Conservation (phyloP, 2,329 filamentous ascomycete genomes). For the Pseudonectria foliicola region DNA sequence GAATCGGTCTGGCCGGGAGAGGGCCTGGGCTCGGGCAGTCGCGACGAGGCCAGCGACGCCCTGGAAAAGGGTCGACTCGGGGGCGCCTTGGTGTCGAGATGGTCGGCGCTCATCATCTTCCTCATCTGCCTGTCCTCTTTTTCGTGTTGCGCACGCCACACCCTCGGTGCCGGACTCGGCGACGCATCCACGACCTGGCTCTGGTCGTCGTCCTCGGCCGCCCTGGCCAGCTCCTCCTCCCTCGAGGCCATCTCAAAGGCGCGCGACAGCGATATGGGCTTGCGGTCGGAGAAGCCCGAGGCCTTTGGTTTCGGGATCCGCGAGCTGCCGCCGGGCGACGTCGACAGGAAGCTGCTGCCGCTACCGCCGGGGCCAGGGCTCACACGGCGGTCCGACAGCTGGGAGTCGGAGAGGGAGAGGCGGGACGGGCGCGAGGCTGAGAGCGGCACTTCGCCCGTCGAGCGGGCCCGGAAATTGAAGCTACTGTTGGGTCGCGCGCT, state of each 20-base stretch:
- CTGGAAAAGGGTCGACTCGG: constrained; percentile 17
- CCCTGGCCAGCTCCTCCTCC: constrained; percentile 16
- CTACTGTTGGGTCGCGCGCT: constrained; percentile 9
- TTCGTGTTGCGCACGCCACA: constrained; percentile 31
- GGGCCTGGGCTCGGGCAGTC: constrained; percentile 10
- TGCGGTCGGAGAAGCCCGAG: constrained; percentile 21
- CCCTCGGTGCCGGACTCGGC: constrained; percentile 44
- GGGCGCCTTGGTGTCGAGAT: constrained; percentile 24
- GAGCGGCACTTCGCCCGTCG: constrained; percentile 7
- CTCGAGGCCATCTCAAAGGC: constrained; percentile 31
- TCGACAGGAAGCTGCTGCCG: constrained; percentile 16
- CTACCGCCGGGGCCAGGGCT: constrained; percentile 5
- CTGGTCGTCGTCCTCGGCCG: constrained; percentile 17
- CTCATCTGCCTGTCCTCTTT: constrained; percentile 26
- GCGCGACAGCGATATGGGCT: constrained; percentile 34
- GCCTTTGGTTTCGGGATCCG: constrained; percentile 28
- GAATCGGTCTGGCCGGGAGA: constrained; percentile 14
- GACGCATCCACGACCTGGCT: constrained; percentile 34
- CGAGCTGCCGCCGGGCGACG: constrained; percentile 25
- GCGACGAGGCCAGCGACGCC: constrained; percentile 16
- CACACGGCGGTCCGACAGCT: background rate
- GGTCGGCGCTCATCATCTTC: constrained; percentile 21
- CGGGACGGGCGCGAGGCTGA: too few species aligned
- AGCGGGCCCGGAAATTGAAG: constrained; percentile 6
- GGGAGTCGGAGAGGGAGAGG: too few species aligned